Evolutionary conservation across 2,329 filamentous ascomycete genomes (phyloP).

Genomic region (Fusarium pilosicola): DNA sequence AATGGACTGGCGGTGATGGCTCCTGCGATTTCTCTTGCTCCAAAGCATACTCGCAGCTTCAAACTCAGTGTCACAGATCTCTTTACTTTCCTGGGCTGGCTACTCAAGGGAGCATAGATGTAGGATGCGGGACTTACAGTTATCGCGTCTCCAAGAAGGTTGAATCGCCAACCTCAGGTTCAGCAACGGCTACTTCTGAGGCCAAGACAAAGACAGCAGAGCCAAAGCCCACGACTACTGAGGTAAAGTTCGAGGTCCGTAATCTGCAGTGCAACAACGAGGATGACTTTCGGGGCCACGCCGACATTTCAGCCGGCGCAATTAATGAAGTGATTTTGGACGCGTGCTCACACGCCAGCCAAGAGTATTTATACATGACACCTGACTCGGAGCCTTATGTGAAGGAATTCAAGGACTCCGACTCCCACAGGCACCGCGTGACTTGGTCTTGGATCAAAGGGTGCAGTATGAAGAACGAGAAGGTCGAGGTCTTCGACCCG

Average conservation of each 20-base stretch:
- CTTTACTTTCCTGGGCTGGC: neutral
- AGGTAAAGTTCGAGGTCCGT: neutral
- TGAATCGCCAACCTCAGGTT: too few species aligned
- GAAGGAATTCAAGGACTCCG: neutral
- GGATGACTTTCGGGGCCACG: neutral
- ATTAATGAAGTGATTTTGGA: fast-evolving
- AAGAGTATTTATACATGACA: neutral
- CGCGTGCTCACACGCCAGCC: fast-evolving
- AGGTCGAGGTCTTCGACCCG: neutral
- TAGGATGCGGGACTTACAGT: neutral
- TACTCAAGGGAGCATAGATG: neutral
- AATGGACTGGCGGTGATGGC: neutral
- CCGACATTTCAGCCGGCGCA: fast-evolving
- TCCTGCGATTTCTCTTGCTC: neutral
- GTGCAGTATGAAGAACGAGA: neutral
- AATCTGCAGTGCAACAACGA: neutral
- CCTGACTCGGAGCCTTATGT: neutral
- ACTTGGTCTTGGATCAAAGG: neutral
- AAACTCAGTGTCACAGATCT: neutral
- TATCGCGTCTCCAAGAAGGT: neutral
- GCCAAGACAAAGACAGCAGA: neutral
- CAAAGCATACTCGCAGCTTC: neutral
- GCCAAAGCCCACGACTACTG: neutral
- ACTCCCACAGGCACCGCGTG: neutral
- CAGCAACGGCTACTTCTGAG: neutral